Evolutionary conservation across 441 rosid species (phyloP).

Genomic region (Lepidium campestre): DNA sequence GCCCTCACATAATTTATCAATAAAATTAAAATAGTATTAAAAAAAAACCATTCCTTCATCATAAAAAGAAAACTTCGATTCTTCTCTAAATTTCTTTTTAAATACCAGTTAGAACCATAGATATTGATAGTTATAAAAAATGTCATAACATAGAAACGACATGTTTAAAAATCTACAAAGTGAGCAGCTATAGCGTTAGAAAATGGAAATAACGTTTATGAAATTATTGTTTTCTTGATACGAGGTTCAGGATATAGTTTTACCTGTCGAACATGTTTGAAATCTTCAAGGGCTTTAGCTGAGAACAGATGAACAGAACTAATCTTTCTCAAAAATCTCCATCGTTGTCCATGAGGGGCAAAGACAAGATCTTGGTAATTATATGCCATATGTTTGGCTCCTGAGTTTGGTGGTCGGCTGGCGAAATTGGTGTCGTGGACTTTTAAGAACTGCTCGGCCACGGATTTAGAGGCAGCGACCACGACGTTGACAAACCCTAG

Average conservation of each 20-base stretch:
- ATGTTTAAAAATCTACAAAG: not conserved
- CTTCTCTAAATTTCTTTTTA: no score
- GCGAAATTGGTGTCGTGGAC: conserved; percentile 66
- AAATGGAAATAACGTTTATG: conserved; percentile 8
- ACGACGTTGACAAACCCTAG: conserved; percentile 62
- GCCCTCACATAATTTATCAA: no score
- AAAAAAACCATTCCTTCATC: no score
- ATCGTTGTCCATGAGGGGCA: conserved; percentile 74
- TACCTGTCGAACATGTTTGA: conserved; percentile 65
- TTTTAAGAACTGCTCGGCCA: conserved; percentile 69
- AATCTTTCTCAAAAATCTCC: conserved; percentile 81
- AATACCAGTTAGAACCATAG: no score
- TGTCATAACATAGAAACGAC: not conserved
- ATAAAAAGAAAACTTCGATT: no score
- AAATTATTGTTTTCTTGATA: no score
- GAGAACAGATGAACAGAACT: conserved; percentile 72
- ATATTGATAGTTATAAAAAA: not conserved
- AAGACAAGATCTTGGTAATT: conserved; percentile 82
- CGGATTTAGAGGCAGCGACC: conserved; percentile 70
- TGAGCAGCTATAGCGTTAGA: conserved; percentile 10
- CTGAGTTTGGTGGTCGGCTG: conserved; percentile 75
- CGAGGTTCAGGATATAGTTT: not conserved
- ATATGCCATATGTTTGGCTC: conserved; percentile 74
- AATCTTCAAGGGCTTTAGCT: conserved; percentile 72
- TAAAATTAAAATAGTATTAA: no score